Base-by-base conservation (phyloP, 805 yeast genomes). In the Nakazawaea wyomingensis region DNA sequence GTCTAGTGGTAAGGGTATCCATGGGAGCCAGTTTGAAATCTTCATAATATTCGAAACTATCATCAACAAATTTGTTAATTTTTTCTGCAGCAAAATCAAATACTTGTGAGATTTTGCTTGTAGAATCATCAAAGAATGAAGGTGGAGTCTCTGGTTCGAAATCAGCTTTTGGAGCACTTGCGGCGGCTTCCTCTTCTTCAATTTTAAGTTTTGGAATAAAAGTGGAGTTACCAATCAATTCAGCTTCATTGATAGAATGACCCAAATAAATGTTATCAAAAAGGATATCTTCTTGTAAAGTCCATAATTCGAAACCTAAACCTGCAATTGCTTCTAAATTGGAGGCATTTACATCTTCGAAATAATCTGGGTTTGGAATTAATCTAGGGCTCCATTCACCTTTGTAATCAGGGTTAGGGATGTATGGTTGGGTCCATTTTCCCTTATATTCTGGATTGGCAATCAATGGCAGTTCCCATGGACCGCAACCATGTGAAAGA, bases 201-300 rank as follows among this genome's bases (percentile, higher is more conserved):
- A 78, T 50, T 13, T 64, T 67, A 18, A 62, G 60, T 59, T 83
- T 83, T 19, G 76, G 71, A 27, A 62, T 52, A 60, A 76, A 89
- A 0, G 96, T 88, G 7, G 65, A 61, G 57, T 90, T 89, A 26
- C 96, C 97, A 50, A 89, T 69, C 8, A 56, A 44, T 66, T 90
- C 96, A 10, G 96, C 96, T 56, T 89, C 96, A 30, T 65, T 68
- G n/a, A 89, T 66, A 1, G 85, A 78, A 57, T 86, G 90, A 24
- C 96, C 96, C 48, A 89, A 60, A 59, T 89, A 90, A 48, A 89
- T 77, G 64, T 89, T 86, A 60, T 87, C 87, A 58, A 89, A 86
- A 59, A 85, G 52, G 39, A 88, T 76, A 39, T 85, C 76, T 34
- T 71, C 70, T 50, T 85, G 82, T 81, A 89, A 83, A 37, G 91